Base-by-base conservation (phyloP, 2,329 filamentous ascomycete genomes). In the Immersiporthe knoxdaviesiana region DNA sequence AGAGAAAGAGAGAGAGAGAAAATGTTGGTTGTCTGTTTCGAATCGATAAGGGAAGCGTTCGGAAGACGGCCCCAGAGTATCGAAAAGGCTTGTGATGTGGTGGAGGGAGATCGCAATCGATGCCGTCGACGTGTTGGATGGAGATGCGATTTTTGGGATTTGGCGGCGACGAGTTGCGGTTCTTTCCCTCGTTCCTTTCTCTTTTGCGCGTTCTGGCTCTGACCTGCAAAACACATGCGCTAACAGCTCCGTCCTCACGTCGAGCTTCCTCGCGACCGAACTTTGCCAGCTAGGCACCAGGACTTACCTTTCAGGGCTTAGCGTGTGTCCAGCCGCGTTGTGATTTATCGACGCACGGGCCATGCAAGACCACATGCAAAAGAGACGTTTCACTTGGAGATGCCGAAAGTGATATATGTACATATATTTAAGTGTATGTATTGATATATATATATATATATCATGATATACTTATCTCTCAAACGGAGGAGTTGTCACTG, bases 211-310 rank as follows among this genome's bases (percentile, higher is more conserved):
- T 60, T 67, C n/a, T 24, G 21, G 56, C 37, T 67, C n/a, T 24
- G 21, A 30, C 56, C 30, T 62, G 56, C 65, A 66, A 66, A 60
- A 66, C 44, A 35, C 24, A 60, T n/a, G 30, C 35, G 54, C 59
- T 62, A 41, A 14, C 59, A 62, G 59, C 39, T 66, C 54, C 41
- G 18, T 47, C 37, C 63, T 65, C 54, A 56, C 47, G 52, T 41
- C 24, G 52, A 64, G 54, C 66, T 66, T 66, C 39, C 50, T 66
- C 61, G 66, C 64, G 65, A 37, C 67, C 66, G 68, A 67, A 61
- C 64, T 35, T 71, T 71, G 69, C 69, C 69, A 69, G 69, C 69
- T 47, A 63, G 61, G 63, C 69, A 71, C n/a, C 52, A 37, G 24
- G 24, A 44, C 61, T 47, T 67, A 16, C 69, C 67, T 18, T 3